A percentile compares a stretch with the other conserved stretches of the same genome.
Evolutionary conservation across 345 rosid species (phyloP).

Genomic region (Eucalyptus paniculata): DNA sequence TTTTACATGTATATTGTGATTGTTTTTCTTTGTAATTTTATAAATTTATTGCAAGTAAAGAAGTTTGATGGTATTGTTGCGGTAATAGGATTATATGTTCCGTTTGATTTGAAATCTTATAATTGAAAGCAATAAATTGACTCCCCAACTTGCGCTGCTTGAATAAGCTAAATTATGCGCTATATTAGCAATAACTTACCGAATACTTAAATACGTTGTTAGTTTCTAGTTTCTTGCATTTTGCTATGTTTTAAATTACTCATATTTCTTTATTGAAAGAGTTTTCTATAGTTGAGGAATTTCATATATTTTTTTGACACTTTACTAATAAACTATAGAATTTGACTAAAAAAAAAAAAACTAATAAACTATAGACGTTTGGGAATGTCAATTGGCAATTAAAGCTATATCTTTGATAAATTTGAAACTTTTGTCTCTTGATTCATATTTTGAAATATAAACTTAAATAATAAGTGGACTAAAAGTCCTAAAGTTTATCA

Average conservation of each 20-base stretch:
- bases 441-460: too few relatives aligned
- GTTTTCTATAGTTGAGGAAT: not conserved
- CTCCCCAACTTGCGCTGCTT: not conserved
- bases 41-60: not conserved
- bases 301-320: not conserved
- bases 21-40: not conserved
- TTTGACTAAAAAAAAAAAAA: too few relatives aligned
- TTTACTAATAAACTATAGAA: too few relatives aligned
- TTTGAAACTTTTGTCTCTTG: too few relatives aligned
- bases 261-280: too few relatives aligned
- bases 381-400: not conserved
- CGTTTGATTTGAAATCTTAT: not conserved
- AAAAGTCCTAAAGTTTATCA: fast-evolving
- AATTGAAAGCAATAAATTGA: too few relatives aligned
- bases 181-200: not conserved
- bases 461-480: not conserved
- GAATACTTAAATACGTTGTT: not conserved
- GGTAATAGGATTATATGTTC: not conserved
- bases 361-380: not conserved
- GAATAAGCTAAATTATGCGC: not conserved
- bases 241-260: not conserved
- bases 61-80: not conserved
- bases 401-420: not conserved
- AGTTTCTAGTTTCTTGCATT: not conserved
- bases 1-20: not conserved